Percentiles rank a stretch among this genome's conserved stretches.
Conservation (phyloP, 2,329 filamentous ascomycete genomes). For the Tolypocladium amazonense region DNA sequence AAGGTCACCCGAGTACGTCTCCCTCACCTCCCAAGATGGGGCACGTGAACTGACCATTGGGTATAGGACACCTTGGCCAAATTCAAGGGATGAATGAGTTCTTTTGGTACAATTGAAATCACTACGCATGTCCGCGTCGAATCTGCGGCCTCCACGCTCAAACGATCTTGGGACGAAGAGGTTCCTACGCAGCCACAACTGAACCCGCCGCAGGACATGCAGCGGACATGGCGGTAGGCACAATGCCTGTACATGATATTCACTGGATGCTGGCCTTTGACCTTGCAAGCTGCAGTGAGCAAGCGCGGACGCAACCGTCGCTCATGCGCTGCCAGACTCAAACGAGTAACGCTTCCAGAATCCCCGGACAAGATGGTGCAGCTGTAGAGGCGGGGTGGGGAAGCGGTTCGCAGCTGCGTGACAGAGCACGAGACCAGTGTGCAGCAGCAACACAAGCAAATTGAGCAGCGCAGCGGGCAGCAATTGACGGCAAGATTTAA, state of each 20-base stretch:
- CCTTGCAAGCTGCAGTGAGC: background rate
- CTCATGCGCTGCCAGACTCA: background rate
- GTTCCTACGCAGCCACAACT: background rate
- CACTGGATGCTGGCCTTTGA: background rate
- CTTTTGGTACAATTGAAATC: background rate
- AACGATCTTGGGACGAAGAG: background rate
- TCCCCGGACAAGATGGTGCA: too few species aligned
- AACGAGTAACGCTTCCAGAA: background rate
- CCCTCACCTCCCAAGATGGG: background rate
- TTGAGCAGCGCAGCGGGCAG: background rate
- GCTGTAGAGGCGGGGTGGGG: background rate
- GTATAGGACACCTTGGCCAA: conserved; percentile 54
- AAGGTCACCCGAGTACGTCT: conserved; percentile 60
- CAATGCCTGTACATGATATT: background rate
- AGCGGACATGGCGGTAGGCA: background rate
- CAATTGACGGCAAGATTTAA: background rate
- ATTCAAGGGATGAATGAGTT: conserved; percentile 48
- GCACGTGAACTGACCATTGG: background rate
- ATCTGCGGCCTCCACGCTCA: background rate
- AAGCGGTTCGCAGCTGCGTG: background rate
- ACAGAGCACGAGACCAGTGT: background rate
- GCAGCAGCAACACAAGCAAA: background rate
- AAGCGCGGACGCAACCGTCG: background rate
- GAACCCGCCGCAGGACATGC: background rate
- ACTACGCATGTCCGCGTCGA: background rate